These are phyloP conservation scores for Russula dissimulans DNA, from an alignment of 768 basidiomycete genomes.

Conservation along the genomic window DNA sequence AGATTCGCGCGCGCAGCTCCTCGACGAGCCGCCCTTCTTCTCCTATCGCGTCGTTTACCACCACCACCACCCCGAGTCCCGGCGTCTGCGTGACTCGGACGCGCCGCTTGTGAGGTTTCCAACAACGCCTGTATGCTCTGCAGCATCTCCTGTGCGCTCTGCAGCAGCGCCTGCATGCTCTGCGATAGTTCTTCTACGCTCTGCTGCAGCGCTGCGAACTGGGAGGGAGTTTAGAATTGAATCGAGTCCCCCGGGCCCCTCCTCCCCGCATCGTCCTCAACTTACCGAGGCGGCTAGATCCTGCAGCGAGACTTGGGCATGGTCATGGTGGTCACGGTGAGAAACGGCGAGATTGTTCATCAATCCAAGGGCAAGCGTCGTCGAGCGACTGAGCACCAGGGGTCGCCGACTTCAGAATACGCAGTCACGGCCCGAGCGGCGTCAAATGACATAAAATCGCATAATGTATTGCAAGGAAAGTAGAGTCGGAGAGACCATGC, in stretches of 20 bases:
- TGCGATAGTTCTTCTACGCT: conserved; percentile 14
- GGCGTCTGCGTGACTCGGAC: not conserved
- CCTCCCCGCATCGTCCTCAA: not conserved
- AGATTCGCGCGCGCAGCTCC: not conserved
- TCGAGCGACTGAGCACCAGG: too few relatives aligned
- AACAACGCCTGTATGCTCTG: not conserved
- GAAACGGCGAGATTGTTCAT: conserved; percentile 8
- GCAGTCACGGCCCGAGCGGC: not conserved
- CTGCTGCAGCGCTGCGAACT: conserved; percentile 13
- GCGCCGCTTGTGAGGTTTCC: not conserved
- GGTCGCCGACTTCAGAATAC: not conserved
- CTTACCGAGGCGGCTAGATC: conserved; percentile 3
- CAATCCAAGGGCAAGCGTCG: not conserved
- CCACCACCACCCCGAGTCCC: too few relatives aligned
- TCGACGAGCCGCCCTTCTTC: not conserved
- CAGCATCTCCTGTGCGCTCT: conserved; percentile 2
- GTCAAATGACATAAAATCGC: not conserved
- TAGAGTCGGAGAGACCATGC: not conserved
- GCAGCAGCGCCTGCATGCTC: not conserved
- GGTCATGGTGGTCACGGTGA: not conserved
- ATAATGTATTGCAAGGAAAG: not conserved
- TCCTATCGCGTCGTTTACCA: not conserved
- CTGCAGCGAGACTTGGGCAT: not conserved
- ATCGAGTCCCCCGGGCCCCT: not conserved
- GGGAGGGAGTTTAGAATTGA: conserved; percentile 2